Evolutionary conservation across 192 early-diverging fungal species (phyloP), one percentile per base, ranked within the genome.

Genomic region (Mycoemilia scoparia): DNA sequence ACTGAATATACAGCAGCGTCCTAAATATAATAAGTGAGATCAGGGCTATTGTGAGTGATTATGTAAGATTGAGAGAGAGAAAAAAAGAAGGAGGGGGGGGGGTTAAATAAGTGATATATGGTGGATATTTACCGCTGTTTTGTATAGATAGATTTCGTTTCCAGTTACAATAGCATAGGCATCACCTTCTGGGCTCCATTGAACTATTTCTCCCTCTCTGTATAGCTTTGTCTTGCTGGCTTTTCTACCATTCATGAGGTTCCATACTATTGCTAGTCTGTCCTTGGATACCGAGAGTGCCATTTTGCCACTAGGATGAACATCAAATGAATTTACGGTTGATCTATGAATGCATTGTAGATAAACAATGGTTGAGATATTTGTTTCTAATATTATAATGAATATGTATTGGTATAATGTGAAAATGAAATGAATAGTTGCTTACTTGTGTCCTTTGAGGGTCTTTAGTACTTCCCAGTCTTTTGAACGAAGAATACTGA

Each of bases 401-500:
- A n/a, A 49, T n/a, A 20, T 49, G 15, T 9, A 14, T 18, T 9
- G 8, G 7, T 10, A 6, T 7, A 21, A 23, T 1, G 7, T 7
- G 18, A 21, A 17, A 17, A 64, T 69, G n/a, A n/a, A n/a, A n/a
- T n/a, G n/a, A n/a, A n/a, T n/a, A n/a, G n/a, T n/a, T n/a, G n/a
- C n/a, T 25, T 63, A 62, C 64, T 64, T 69, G 54, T 87, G 80
- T 15, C 79, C 80, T 37, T 76, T 80, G 31, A 96, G 65, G 24
- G 69, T 77, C 53, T 83, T 88, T 41, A 99, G 70, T 32, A 71
- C 73, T 50, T 95, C 90, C 96, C 96, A 99, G 58, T 96, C 96
- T 47, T 82, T 84, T 25, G 85, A 76, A 45, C 96, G 60, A 58
- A 86, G 87, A 21, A 99, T 74, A 31, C 77, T 74, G 20, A 99